A percentile compares a stretch with the other conserved stretches of the same genome.
Evolutionary conservation across 805 yeast species (phyloP).

Genomic region (Candida ascalaphidarum): DNA sequence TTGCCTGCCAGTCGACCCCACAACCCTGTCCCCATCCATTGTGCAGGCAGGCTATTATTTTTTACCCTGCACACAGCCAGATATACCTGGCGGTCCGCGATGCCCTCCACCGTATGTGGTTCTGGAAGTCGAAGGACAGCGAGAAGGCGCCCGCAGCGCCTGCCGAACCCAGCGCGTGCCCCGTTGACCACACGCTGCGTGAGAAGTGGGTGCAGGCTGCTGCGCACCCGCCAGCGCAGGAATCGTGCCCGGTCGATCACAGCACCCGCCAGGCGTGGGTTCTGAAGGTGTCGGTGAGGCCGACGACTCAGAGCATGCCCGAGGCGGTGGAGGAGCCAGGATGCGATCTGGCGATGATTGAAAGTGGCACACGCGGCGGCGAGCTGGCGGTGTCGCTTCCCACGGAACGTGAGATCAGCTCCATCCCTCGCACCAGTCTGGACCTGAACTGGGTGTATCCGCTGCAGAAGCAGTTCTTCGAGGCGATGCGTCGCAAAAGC

Average conservation of each 20-base stretch:
- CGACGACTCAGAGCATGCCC: too few species aligned
- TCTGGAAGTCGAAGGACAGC: too few species aligned
- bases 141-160: too few species aligned
- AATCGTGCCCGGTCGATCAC: slow-evolving; percentile 12
- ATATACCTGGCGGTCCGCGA: too few species aligned
- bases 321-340: too few species aligned
- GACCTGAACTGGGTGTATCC: slow-evolving; percentile 87
- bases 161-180: slow-evolving; percentile 43
- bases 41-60: too few species aligned
- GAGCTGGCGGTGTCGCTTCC: too few species aligned
- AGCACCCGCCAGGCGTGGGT: slow-evolving; percentile 7
- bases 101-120: too few species aligned
- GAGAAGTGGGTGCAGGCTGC: slow-evolving; percentile 30
- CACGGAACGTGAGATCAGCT: slow-evolving; percentile 65
- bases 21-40: too few species aligned
- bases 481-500: slow-evolving; percentile 86
- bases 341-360: background rate
- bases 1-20: too few species aligned
- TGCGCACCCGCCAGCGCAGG: slow-evolving; percentile 20
- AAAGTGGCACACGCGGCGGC: too few species aligned
- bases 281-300: slow-evolving; percentile 12
- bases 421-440: slow-evolving; percentile 69
- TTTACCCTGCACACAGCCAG: too few species aligned
- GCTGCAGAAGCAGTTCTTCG: slow-evolving; percentile 87
- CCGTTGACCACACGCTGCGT: slow-evolving; percentile 60